Conservation (phyloP, 2,329 filamentous ascomycete species). For the Hymenoscyphus infarciens region DNA sequence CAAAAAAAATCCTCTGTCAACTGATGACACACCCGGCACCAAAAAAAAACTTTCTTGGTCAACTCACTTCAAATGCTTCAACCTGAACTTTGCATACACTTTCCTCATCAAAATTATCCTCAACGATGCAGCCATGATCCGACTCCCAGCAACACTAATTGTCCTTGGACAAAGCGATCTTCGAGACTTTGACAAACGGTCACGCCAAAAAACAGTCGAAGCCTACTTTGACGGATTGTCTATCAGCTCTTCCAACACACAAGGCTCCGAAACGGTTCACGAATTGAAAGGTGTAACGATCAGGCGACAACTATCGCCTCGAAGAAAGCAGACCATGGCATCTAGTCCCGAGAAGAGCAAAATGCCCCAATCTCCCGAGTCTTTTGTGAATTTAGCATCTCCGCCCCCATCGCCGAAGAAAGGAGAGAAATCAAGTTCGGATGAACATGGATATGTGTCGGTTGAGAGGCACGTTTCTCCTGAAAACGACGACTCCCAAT, state of each 20-base stretch:
- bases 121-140: constrained; percentile 28
- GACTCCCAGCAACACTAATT: constrained; percentile 27
- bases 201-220: constrained; percentile 13
- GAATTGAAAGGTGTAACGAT: neutral
- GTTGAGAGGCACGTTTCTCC: constrained; percentile 1
- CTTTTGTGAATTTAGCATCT: neutral
- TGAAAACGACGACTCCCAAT: constrained; percentile 8
- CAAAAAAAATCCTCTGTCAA: neutral
- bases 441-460: neutral
- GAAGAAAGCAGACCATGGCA: neutral
- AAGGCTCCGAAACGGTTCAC: neutral
- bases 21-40: neutral
- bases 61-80: neutral
- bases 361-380: neutral
- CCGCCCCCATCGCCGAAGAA: neutral
- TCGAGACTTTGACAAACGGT: constrained; percentile 26
- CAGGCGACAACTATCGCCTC: neutral
- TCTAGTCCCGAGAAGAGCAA: neutral
- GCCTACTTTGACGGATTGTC: constrained; percentile 12
- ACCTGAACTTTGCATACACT: neutral
- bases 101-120: neutral
- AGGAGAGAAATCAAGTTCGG: neutral
- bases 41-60: neutral
- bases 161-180: constrained; percentile 27
- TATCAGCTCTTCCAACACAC: constrained; percentile 5